Evolutionary conservation across 2,329 filamentous ascomycete genomes (phyloP).

Genomic region (Penicillium italicum): DNA sequence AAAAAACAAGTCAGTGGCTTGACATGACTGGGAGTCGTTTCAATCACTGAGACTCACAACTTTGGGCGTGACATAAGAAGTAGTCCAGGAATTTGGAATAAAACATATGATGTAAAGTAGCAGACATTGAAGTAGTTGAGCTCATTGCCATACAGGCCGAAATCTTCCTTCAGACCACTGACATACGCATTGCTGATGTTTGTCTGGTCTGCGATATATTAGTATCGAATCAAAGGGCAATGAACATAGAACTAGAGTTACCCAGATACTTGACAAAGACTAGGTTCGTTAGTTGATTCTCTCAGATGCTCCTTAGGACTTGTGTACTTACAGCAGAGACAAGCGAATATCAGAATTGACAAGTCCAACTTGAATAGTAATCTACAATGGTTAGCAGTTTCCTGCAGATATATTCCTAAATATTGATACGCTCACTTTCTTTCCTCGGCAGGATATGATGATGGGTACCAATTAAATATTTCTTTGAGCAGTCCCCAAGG

Average conservation of each 20-base stretch:
- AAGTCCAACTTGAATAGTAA: constrained; percentile 33
- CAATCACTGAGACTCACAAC: constrained; percentile 15
- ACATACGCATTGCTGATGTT: constrained; percentile 37
- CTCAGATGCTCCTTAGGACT: background rate
- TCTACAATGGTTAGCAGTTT: constrained; percentile 11
- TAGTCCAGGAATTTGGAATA: constrained; percentile 31
- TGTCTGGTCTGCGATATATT: constrained; percentile 24
- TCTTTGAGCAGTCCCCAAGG: constrained; percentile 27
- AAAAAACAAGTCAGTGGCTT: background rate
- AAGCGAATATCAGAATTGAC: constrained; percentile 32
- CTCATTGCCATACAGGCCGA: constrained; percentile 30
- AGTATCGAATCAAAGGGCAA: background rate
- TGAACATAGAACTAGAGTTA: background rate
- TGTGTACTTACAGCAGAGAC: constrained; percentile 28
- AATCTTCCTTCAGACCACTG: constrained; percentile 33
- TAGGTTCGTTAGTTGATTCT: constrained; percentile 8
- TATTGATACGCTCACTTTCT: constrained; percentile 20
- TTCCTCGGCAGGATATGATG: constrained; percentile 28
- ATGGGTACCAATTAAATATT: constrained; percentile 35
- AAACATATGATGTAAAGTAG: constrained; percentile 31
- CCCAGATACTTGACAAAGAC: constrained; percentile 30
- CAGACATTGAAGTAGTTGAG: constrained; percentile 34
- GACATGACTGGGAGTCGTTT: background rate
- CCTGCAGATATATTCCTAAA: background rate
- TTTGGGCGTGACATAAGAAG: constrained; percentile 31